These are phyloP conservation scores for Fusarium sp. DNA, from an alignment of 2,329 filamentous ascomycete genomes.

Conservation along the genomic window DNA sequence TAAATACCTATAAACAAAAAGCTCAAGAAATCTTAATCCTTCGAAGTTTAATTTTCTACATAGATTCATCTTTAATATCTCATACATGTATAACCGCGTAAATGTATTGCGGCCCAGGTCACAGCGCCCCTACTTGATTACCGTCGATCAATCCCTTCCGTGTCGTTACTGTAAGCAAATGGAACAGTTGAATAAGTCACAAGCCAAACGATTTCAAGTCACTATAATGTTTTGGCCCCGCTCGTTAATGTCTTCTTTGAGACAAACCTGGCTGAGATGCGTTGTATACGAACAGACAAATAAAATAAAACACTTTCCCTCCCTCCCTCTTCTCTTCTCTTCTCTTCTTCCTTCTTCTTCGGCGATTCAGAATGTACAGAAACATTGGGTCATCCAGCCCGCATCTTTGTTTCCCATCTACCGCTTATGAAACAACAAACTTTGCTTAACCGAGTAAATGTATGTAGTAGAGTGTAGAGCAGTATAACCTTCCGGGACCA, in stretches of 20 bases:
- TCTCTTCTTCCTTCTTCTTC: slow-evolving; percentile 15
- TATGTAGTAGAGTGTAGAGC: slow-evolving; percentile 39
- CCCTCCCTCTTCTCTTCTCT: neutral
- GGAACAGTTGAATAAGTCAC: slow-evolving; percentile 14
- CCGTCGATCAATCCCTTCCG: neutral
- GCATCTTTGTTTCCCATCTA: slow-evolving; percentile 20
- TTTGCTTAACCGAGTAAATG: slow-evolving; percentile 38
- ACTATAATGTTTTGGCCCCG: slow-evolving; percentile 33
- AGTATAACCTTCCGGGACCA: slow-evolving; percentile 38
- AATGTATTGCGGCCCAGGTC: slow-evolving; percentile 1
- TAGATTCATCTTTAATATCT: slow-evolving; percentile 7
- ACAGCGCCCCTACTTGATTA: neutral
- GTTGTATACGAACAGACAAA: slow-evolving; percentile 41
- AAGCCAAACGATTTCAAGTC: slow-evolving; percentile 11
- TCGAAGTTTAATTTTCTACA: slow-evolving; percentile 2
- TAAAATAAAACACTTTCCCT: slow-evolving; percentile 28
- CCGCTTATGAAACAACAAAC: slow-evolving; percentile 30
- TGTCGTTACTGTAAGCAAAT: neutral
- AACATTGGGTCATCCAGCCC: slow-evolving; percentile 33
- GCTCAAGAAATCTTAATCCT: neutral
- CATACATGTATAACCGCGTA: slow-evolving; percentile 6
- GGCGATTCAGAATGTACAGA: slow-evolving; percentile 13
- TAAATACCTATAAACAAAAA: neutral
- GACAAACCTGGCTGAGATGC: slow-evolving; percentile 41
- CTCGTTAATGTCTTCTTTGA: slow-evolving; percentile 38